Conservation (phyloP, 2,329 filamentous ascomycete genomes). For the Alternaria panax region DNA sequence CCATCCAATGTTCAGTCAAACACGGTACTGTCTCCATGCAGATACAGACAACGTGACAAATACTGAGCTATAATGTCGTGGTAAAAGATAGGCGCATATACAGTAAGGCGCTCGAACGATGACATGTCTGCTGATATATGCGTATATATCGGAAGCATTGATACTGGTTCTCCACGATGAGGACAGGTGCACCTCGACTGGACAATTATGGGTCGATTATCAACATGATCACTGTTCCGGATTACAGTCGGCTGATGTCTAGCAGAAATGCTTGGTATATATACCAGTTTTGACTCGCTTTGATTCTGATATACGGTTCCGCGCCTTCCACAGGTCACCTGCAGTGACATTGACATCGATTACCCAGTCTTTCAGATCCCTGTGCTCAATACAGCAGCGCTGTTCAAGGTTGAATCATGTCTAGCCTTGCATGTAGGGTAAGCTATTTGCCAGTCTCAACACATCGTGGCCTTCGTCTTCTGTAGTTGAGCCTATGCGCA, state of each 20-base stretch:
- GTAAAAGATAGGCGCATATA: too few species aligned
- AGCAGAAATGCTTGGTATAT: constrained; percentile 30
- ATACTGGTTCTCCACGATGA: constrained; percentile 22
- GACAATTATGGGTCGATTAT: constrained; percentile 13
- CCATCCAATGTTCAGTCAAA: background rate
- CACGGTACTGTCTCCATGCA: background rate
- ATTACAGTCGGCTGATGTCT: constrained; percentile 10
- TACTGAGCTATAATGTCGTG: too few species aligned
- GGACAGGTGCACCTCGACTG: constrained; percentile 25
- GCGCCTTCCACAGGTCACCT: constrained; percentile 20
- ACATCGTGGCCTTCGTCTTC: constrained; percentile 7
- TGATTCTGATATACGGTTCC: constrained; percentile 13
- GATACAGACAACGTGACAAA: background rate
- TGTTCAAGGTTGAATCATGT: constrained; percentile 31
- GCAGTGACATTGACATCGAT: constrained; percentile 13
- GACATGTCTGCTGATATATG: background rate
- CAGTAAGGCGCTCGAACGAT: too few species aligned
- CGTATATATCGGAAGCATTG: constrained; percentile 21
- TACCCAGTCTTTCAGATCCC: constrained; percentile 15
- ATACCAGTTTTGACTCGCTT: constrained; percentile 32
- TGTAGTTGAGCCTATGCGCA: constrained; percentile 15
- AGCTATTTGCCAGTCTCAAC: constrained; percentile 17
- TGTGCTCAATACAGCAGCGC: constrained; percentile 26
- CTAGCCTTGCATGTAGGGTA: constrained; percentile 16
- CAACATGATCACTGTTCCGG: constrained; percentile 29